Conservation (phyloP, 352 stramenopile genomes). For the Phytopythium vexans region DNA sequence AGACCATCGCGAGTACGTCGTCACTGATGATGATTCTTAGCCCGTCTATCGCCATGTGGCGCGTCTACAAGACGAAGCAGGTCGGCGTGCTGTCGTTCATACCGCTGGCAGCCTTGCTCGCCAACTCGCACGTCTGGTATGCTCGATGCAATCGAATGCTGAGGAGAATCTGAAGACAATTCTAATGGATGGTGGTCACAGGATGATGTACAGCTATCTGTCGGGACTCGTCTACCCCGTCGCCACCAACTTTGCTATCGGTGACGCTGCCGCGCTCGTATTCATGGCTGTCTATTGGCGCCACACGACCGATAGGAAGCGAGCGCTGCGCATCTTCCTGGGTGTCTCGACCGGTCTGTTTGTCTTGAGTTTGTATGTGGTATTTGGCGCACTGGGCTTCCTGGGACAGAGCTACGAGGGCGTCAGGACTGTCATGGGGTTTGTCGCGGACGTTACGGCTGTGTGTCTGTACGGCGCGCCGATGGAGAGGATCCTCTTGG, state of each 20-base stretch:
- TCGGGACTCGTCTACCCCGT: too few relatives aligned
- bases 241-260: slow-evolving; percentile 7
- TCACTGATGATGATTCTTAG: slow-evolving; percentile 33
- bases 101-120: slow-evolving; percentile 30
- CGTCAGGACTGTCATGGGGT: slow-evolving; percentile 22
- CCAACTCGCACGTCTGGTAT: slow-evolving; percentile 28
- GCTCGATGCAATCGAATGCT: background rate
- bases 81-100: slow-evolving; percentile 28
- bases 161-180: too few relatives aligned
- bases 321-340: background rate
- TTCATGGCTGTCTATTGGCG: slow-evolving; percentile 50
- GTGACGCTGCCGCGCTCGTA: slow-evolving; percentile 23
- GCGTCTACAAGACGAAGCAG: slow-evolving; percentile 29
- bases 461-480: slow-evolving; percentile 32
- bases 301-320: slow-evolving; percentile 20
- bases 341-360: background rate
- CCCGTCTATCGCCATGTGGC: slow-evolving; percentile 28
- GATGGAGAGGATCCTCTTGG: slow-evolving; percentile 28
- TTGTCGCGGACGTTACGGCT: slow-evolving; percentile 19
- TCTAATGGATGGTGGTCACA: too few relatives aligned
- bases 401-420: slow-evolving; percentile 30
- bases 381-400: slow-evolving; percentile 15
- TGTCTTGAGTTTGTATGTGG: slow-evolving; percentile 24
- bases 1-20: slow-evolving; percentile 21
- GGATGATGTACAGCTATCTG: too few relatives aligned